Base-by-base conservation (phyloP, 2,329 filamentous ascomycete genomes). In the Hypoxylon sp. region DNA sequence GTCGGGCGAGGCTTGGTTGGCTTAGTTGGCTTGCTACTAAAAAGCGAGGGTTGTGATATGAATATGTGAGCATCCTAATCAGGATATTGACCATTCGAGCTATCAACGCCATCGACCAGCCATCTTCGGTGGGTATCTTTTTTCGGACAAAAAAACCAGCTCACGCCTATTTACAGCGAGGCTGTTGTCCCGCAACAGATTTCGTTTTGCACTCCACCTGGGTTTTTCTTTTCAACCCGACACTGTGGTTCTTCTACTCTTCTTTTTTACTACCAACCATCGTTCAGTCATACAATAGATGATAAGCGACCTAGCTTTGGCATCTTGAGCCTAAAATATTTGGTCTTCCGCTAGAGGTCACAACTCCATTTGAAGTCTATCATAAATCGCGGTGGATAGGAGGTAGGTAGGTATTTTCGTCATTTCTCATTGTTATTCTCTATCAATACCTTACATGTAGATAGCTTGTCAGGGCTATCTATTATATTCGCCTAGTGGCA, bases 71-170 rank as follows among this genome's bases (percentile, higher is more conserved):
- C 31, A 33, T 11, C 31, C 10, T 33, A 33, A 33, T 33, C 31
- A 49, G 37, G 60, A 17, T 11, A 60, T 63, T 25, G 20, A 33
- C 25, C 22, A 37, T 61, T 40, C 48, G 40, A 64, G 33, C 51
- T 56, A 69, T 66, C 59, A 64, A 61, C 59, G 55, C 56, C 67
- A 54, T 57, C 53, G 56, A 5, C 40, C 61, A 65, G 68, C 55
- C 55, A 59, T 64, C 31, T 51, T 30, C 20, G 54, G 58, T 44
- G 54, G 60, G 42, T 57, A 49, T 40, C 25, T 60, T 46, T 60
- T 60, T n/a, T 50, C 57, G 57, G 57, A 42, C 40, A 53, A 27
- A 31, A 55, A 25, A 20, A 55, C 17, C 51, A 37, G 22, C n/a
- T 58, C n/a, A 59, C 31, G 30, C 35, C 46, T 33, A 50, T 37